phyloP scores from a whole-genome alignment of 441 rosid species.

The Adansonia madagascariensis region DNA sequence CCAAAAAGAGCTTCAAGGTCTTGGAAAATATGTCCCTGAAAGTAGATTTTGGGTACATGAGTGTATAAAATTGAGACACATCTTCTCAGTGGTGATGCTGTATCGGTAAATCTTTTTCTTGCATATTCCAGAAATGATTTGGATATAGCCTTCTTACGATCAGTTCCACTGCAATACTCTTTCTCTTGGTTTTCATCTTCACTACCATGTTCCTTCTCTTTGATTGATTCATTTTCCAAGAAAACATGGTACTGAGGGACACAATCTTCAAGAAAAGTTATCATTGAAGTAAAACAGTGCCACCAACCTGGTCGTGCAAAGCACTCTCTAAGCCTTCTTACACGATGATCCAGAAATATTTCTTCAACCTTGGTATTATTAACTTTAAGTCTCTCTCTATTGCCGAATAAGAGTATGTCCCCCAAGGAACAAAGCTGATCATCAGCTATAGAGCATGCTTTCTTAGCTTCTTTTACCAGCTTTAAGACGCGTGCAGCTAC shows the following conservation, averaged over 20 bases:
- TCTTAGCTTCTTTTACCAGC: conserved; percentile 36
- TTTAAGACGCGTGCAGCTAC: conserved; percentile 49
- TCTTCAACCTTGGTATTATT: conserved; percentile 35
- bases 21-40: conserved; percentile 24
- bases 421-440: conserved; percentile 31
- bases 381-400: conserved; percentile 30
- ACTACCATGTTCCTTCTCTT: background rate
- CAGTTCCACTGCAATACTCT: conserved; percentile 1
- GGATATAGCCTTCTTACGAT: background rate
- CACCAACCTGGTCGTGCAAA: conserved; percentile 38
- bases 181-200: conserved; percentile 26
- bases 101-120: conserved; percentile 30
- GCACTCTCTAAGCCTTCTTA: conserved; percentile 37
- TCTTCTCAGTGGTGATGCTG: conserved; percentile 27
- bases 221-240: conserved; percentile 26
- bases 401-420: conserved; percentile 47
- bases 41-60: conserved; percentile 36
- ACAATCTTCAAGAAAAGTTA: conserved; percentile 41
- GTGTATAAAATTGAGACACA: conserved; percentile 37
- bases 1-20: conserved; percentile 27
- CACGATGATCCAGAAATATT: conserved; percentile 46
- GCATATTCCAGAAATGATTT: conserved; percentile 39
- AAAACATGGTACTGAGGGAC: conserved; percentile 26
- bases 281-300: conserved; percentile 34
- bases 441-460: conserved; percentile 9